phyloP scores from a whole-genome alignment of 2,329 filamentous ascomycete genomes.

The Nemania sp. region DNA sequence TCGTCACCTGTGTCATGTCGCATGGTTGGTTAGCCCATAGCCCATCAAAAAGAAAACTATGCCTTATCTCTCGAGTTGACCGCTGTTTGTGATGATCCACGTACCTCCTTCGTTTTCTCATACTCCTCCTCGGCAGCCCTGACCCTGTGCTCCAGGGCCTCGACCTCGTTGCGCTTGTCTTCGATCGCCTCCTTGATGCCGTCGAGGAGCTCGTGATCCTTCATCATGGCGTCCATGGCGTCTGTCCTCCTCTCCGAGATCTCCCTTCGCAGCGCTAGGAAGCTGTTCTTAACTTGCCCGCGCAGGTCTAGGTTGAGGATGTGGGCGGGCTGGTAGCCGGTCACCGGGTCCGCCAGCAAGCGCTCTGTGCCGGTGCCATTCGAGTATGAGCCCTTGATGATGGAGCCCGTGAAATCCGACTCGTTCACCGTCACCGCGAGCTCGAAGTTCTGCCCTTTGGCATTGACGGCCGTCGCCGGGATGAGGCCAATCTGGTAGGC shows the following conservation, averaged over 20 bases:
- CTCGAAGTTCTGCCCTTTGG: slow-evolving; percentile 84
- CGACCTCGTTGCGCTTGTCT: slow-evolving; percentile 91
- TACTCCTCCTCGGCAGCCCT: slow-evolving; percentile 91
- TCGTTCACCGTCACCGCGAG: slow-evolving; percentile 81
- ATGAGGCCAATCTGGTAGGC: slow-evolving; percentile 94
- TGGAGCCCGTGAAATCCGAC: slow-evolving; percentile 74
- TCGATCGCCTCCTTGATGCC: slow-evolving; percentile 96
- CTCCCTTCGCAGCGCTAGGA: slow-evolving; percentile 80
- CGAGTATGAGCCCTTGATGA: slow-evolving; percentile 52
- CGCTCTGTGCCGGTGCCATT: slow-evolving; percentile 66
- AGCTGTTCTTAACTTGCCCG: slow-evolving; percentile 77
- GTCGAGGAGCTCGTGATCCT: slow-evolving; percentile 90
- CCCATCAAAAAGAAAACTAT: neutral
- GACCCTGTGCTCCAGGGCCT: slow-evolving; percentile 86
- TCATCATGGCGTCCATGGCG: slow-evolving; percentile 88
- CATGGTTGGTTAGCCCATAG: no score
- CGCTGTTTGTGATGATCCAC: slow-evolving; percentile 7
- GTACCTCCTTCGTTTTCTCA: slow-evolving; percentile 84
- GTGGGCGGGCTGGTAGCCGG: slow-evolving; percentile 87
- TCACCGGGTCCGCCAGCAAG: slow-evolving; percentile 78
- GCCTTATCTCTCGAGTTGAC: neutral
- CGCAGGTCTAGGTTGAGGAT: slow-evolving; percentile 88
- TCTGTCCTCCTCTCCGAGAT: slow-evolving; percentile 85
- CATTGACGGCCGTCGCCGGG: slow-evolving; percentile 80
- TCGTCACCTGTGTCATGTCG: slow-evolving; percentile 56